These are phyloP conservation scores for Pichia sp. DNA, from an alignment of 1,139 yeast species.

Conservation along the genomic window DNA sequence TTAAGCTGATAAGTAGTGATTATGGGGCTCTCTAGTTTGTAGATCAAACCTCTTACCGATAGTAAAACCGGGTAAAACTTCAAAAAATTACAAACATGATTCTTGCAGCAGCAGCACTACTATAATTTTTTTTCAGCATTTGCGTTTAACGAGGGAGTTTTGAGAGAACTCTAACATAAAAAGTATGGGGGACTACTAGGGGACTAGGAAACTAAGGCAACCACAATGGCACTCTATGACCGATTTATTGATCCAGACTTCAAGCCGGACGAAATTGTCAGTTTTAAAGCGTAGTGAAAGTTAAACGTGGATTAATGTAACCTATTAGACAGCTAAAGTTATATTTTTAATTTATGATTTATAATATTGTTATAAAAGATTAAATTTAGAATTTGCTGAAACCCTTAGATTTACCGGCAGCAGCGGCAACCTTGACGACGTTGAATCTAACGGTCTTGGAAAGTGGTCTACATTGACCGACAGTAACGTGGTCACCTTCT, in stretches of 20 bases:
- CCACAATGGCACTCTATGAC: too few relatives aligned
- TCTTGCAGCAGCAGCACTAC: background rate
- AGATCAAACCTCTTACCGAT: background rate
- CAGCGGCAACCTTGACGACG: constrained; percentile 92
- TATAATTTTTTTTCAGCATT: background rate
- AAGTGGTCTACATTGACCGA: constrained; percentile 99
- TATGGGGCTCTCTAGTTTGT: background rate
- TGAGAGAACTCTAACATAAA: too few relatives aligned
- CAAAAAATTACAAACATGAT: background rate
- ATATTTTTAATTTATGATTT: background rate
- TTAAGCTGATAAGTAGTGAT: background rate
- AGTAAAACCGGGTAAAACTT: constrained; percentile 14
- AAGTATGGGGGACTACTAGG: background rate
- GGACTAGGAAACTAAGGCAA: too few relatives aligned
- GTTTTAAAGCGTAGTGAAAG: too few relatives aligned
- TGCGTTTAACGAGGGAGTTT: background rate
- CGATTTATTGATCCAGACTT: too few relatives aligned
- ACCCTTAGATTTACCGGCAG: constrained; percentile 88
- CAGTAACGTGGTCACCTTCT: constrained; percentile 99
- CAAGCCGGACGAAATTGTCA: too few relatives aligned
- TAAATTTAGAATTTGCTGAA: constrained; percentile 83
- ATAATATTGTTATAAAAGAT: background rate
- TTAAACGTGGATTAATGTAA: background rate
- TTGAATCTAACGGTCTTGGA: constrained; percentile 99
- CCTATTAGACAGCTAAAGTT: constrained; percentile 1